A percentile compares a stretch with the other conserved stretches of the same genome.
Conservation (phyloP, 371 early-diverging fungal species). For the Thermomucor indicae-seudaticae region DNA sequence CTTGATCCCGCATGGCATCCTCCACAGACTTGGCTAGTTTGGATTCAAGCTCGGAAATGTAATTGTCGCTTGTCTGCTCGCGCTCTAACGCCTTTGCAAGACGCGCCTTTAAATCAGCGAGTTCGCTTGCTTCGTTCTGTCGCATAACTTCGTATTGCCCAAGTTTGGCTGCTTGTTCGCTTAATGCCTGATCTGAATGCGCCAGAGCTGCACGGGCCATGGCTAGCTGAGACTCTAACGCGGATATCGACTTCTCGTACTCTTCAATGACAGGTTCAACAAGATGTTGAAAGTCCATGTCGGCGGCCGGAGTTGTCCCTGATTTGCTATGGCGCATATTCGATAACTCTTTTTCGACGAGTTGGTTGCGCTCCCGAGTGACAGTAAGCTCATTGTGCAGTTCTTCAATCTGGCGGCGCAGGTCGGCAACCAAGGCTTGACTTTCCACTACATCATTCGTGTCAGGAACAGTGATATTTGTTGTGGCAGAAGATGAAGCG, state of each 20-base stretch:
- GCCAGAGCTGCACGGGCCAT: slow-evolving; percentile 49
- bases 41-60: slow-evolving; percentile 40
- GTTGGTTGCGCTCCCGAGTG: slow-evolving; percentile 16
- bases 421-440: slow-evolving; percentile 12
- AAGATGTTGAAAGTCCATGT: slow-evolving; percentile 48
- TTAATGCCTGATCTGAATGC: slow-evolving; percentile 42
- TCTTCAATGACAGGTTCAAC: slow-evolving; percentile 69
- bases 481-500: slow-evolving; percentile 16
- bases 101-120: slow-evolving; percentile 21
- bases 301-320: not conserved
- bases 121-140: slow-evolving; percentile 6
- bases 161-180: slow-evolving; percentile 47
- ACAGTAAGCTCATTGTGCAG: slow-evolving; percentile 15
- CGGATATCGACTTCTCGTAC: slow-evolving; percentile 58
- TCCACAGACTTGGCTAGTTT: slow-evolving; percentile 31
- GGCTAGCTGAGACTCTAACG: slow-evolving; percentile 54
- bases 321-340: not conserved
- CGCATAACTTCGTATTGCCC: slow-evolving; percentile 20
- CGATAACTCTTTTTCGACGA: slow-evolving; percentile 14
- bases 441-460: slow-evolving; percentile 4
- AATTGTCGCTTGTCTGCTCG: slow-evolving; percentile 32
- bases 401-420: slow-evolving; percentile 15
- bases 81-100: slow-evolving; percentile 22
- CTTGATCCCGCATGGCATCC: slow-evolving; percentile 24
- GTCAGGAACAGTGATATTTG: slow-evolving; percentile 9